These are phyloP conservation scores for Eucalyptus cloeziana DNA, from an alignment of 345 rosid species.

Conservation along the genomic window DNA sequence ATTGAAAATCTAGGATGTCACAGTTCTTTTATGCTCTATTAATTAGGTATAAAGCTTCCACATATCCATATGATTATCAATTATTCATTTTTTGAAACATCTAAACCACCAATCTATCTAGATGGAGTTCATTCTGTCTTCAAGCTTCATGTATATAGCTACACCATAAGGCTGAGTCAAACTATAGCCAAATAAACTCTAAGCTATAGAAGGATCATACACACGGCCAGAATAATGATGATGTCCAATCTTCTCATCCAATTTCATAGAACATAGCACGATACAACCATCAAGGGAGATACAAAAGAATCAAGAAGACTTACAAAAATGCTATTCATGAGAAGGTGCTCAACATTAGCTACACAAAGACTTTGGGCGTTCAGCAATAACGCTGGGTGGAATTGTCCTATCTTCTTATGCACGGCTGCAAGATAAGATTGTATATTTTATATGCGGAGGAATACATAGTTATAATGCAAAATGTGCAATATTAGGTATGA, in stretches of 20 bases:
- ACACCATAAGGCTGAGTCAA: neutral
- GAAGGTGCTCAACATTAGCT: conserved; percentile 89
- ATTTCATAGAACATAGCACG: neutral
- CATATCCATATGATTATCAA: neutral
- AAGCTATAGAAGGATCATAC: neutral
- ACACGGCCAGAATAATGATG: neutral
- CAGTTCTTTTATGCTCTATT: neutral
- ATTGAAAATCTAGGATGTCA: too few species aligned
- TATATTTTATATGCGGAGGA: too few species aligned
- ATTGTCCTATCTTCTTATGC: conserved; percentile 90
- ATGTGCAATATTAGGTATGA: neutral
- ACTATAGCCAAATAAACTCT: too few species aligned
- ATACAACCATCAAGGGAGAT: neutral
- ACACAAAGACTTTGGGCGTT: conserved; percentile 71
- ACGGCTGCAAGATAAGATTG: conserved; percentile 35
- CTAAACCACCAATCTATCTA: neutral
- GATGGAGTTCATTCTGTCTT: neutral
- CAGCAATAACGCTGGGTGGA: conserved; percentile 69
- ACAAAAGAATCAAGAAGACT: conserved; percentile 5
- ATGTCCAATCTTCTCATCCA: neutral
- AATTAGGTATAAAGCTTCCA: neutral
- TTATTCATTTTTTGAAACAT: neutral
- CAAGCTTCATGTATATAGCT: neutral
- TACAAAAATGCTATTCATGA: conserved; percentile 86
- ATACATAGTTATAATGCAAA: neutral